Percentiles rank a stretch among this genome's conserved stretches.
These are phyloP conservation scores for Cladophialophora exuberans DNA, from an alignment of 2,329 filamentous ascomycete genomes.

Conservation along the genomic window DNA sequence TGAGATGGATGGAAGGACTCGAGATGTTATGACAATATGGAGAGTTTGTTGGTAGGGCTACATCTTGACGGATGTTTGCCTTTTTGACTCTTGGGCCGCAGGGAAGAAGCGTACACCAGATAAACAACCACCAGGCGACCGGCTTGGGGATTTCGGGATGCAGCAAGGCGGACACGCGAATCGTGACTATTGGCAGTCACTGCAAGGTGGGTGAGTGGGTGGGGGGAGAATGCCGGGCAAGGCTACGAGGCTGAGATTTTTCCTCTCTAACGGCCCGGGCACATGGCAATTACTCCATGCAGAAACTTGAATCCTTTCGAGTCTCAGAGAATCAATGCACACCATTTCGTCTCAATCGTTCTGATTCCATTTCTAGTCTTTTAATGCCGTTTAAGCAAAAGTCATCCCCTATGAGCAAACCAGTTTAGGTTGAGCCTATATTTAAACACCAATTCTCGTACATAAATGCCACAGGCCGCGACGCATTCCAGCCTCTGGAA, in stretches of 20 bases:
- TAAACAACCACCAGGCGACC: constrained; percentile 1
- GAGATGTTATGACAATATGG: no score
- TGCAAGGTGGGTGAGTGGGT: constrained; percentile 4
- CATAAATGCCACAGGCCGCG: not conserved
- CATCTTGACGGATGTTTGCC: constrained; percentile 10
- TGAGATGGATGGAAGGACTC: not conserved
- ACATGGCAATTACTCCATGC: no score
- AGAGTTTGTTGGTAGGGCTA: constrained; percentile 5
- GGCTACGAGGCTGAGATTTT: constrained; percentile 11
- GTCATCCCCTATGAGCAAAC: no score
- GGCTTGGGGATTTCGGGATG: no score
- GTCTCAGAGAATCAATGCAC: not conserved
- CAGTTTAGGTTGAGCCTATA: not conserved
- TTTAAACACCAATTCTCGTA: constrained; percentile 3
- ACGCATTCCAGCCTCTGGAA: not conserved
- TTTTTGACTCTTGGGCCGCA: not conserved
- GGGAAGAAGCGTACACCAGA: not conserved
- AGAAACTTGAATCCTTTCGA: no score
- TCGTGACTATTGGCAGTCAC: constrained; percentile 8
- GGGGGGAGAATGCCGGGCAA: not conserved
- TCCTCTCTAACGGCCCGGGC: no score
- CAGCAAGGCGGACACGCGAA: constrained; percentile 11
- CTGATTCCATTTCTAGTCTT: constrained; percentile 15
- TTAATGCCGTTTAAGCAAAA: not conserved
- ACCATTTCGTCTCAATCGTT: constrained; percentile 1